A percentile compares a stretch with the other conserved stretches of the same genome.
These are phyloP conservation scores for Cryptococcus sp. DNA, from an alignment of 1,284 basidiomycete genomes.

Conservation along the genomic window DNA sequence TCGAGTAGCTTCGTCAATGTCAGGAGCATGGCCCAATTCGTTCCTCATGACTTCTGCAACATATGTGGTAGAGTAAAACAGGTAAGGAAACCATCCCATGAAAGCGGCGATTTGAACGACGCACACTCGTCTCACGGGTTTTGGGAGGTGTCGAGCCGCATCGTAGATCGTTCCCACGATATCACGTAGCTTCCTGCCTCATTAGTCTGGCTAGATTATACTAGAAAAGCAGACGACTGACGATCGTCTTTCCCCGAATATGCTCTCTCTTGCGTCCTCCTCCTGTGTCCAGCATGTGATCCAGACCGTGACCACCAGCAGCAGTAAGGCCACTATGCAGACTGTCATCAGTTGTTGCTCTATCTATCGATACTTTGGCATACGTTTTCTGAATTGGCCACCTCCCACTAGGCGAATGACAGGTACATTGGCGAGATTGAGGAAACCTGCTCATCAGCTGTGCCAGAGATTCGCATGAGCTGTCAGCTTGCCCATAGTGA, in stretches of 20 bases:
- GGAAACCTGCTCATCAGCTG: conserved; percentile 58
- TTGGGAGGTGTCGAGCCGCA: conserved; percentile 69
- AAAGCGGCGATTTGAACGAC: conserved; percentile 60
- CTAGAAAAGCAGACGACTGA: conserved; percentile 11
- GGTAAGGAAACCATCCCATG: conserved; percentile 77
- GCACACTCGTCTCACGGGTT: conserved; percentile 79
- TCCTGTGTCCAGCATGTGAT: conserved; percentile 78
- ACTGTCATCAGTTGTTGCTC: conserved; percentile 49
- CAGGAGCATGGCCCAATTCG: conserved; percentile 65
- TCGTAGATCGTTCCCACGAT: conserved; percentile 69
- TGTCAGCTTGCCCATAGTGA: conserved; percentile 65
- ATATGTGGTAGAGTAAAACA: conserved; percentile 93
- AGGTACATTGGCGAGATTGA: conserved; percentile 72
- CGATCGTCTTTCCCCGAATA: conserved; percentile 43
- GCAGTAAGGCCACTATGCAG: conserved; percentile 75
- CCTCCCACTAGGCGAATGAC: conserved; percentile 79
- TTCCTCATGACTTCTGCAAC: conserved; percentile 85
- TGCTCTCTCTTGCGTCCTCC: conserved; percentile 61
- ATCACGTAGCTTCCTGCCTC: conserved; percentile 51
- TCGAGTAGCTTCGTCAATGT: conserved; percentile 74
- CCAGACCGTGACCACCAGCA: conserved; percentile 75
- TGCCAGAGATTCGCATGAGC: neutral
- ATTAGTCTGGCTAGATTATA: neutral
- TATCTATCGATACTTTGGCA: neutral
- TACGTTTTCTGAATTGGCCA: conserved; percentile 80